Base-by-base conservation (phyloP, 305 asterid species). In the Solanum hybrid region DNA sequence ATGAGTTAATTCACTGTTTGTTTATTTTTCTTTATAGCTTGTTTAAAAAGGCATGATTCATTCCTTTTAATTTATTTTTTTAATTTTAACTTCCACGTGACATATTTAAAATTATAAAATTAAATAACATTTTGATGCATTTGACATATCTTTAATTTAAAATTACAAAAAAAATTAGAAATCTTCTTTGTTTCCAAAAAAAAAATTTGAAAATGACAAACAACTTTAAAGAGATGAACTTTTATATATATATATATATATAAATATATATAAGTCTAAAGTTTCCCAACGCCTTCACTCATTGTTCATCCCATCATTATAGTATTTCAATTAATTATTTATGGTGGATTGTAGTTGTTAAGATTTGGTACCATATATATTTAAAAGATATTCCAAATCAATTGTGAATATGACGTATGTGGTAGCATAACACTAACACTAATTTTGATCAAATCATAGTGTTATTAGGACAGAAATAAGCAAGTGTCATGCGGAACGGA, bases 161-260 rank as follows among this genome's bases (percentile, higher is more conserved):
- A 51, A 51, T 51, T 15, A 51, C 1, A 5, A 51, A 51, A 51
- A 51, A 2, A 5, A 0, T 2, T 2, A 5, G 0, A 51, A 51
- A 51, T 15, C 3, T 5, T 51, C 68, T 51, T 51, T 51, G 0
- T 51, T 51, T 29, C 2, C 2, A 29, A 29, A 29, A 29, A 29
- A 29, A 29, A 29, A 29, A 29, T 29, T 29, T 1, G 31, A 29
- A 29, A 36, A 2, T 36, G 38, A 36, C 38, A 37, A 9, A 9
- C 41, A 37, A 10, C 12, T 39, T 39, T 4, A 39, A 39, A 39
- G 5, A 39, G 15, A 39, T 39, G 15, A 39, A 39, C 41, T 2
- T 37, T 2, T 31, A 31, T 31, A 31, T 29, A 29, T 29, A n/a
- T n/a, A n/a, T n/a, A n/a, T n/a, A n/a, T 27, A 27, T 27, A 27